These are phyloP conservation scores for Fusarium verticillioides DNA, from an alignment of 2,329 filamentous ascomycete species.

Conservation along the genomic window DNA sequence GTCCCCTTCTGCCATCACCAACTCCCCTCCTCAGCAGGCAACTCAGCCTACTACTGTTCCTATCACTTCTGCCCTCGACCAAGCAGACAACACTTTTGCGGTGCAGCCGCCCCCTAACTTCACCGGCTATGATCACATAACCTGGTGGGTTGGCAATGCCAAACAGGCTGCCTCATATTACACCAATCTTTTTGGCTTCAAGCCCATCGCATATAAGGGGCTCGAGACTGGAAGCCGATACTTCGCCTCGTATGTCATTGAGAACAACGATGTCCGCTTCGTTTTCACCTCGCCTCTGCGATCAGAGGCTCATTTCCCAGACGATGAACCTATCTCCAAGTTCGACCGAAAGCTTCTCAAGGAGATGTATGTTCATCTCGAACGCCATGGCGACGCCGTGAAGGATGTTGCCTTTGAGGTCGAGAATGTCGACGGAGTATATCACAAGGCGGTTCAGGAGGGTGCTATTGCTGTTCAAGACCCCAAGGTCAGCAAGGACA, in stretches of 20 bases:
- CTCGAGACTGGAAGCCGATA: conserved; percentile 87
- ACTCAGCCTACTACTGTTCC: conserved; percentile 51
- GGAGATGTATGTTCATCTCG: conserved; percentile 85
- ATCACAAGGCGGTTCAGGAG: conserved; percentile 74
- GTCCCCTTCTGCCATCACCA: conserved; percentile 68
- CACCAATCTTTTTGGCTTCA: conserved; percentile 86
- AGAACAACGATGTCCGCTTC: conserved; percentile 80
- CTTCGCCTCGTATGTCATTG: conserved; percentile 85
- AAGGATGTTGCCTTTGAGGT: conserved; percentile 97
- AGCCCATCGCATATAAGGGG: conserved; percentile 82
- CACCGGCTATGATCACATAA: conserved; percentile 90
- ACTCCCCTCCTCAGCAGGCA: conserved; percentile 59
- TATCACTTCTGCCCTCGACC: conserved; percentile 45
- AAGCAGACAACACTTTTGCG: conserved; percentile 60
- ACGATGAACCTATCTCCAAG: conserved; percentile 68
- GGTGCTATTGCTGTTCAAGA: conserved; percentile 71
- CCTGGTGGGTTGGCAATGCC: conserved; percentile 97
- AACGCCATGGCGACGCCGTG: conserved; percentile 90
- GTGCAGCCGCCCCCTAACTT: conserved; percentile 69
- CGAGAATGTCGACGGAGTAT: conserved; percentile 86
- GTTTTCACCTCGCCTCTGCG: conserved; percentile 86
- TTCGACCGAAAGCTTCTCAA: conserved; percentile 73
- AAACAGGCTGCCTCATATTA: conserved; percentile 95
- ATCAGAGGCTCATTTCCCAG: conserved; percentile 63
- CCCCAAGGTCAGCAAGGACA: conserved; percentile 66